phyloP scores from a whole-genome alignment of 1,284 basidiomycete species.

The Cerioporus squamosus region DNA sequence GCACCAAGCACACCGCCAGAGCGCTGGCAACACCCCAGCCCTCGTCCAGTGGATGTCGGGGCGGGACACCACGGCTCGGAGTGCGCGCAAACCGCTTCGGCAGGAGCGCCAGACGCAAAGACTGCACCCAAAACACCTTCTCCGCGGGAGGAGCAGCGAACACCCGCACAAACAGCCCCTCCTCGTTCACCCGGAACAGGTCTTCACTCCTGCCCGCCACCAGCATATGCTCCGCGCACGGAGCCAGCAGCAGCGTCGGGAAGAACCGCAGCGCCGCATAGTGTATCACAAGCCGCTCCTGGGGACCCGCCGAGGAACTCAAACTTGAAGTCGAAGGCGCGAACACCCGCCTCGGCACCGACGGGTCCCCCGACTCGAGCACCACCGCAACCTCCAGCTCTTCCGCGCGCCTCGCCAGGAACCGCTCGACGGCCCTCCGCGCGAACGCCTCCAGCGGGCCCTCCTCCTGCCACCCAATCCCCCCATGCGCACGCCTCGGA shows the following conservation, averaged over 20 bases:
- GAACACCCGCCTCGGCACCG: slow-evolving; percentile 29
- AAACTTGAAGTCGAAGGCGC: no score
- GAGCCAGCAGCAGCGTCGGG: slow-evolving; percentile 51
- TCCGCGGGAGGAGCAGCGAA: not conserved
- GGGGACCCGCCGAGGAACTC: not conserved
- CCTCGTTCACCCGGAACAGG: slow-evolving; percentile 24
- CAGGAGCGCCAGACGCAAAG: slow-evolving; percentile 16
- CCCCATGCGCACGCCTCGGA: slow-evolving; percentile 33
- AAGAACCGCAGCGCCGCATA: slow-evolving; percentile 61
- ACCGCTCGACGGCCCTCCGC: slow-evolving; percentile 37
- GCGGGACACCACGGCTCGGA: slow-evolving; percentile 5
- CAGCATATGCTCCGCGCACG: slow-evolving; percentile 29
- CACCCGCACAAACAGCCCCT: slow-evolving; percentile 11
- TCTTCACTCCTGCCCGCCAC: slow-evolving; percentile 19
- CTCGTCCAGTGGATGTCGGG: slow-evolving; percentile 23
- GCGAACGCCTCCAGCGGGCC: slow-evolving; percentile 47
- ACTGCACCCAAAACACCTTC: slow-evolving; percentile 12
- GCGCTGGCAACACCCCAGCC: not conserved
- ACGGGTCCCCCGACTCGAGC: slow-evolving; percentile 46
- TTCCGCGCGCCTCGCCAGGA: slow-evolving; percentile 40
- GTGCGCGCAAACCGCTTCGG: slow-evolving; percentile 14
- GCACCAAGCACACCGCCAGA: slow-evolving; percentile 10
- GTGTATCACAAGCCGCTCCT: slow-evolving; percentile 42
- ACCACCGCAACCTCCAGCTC: slow-evolving; percentile 40
- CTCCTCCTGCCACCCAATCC: slow-evolving; percentile 52